phyloP scores from a whole-genome alignment of 2,329 filamentous ascomycete genomes.

The Diaporthe ilicicola region DNA sequence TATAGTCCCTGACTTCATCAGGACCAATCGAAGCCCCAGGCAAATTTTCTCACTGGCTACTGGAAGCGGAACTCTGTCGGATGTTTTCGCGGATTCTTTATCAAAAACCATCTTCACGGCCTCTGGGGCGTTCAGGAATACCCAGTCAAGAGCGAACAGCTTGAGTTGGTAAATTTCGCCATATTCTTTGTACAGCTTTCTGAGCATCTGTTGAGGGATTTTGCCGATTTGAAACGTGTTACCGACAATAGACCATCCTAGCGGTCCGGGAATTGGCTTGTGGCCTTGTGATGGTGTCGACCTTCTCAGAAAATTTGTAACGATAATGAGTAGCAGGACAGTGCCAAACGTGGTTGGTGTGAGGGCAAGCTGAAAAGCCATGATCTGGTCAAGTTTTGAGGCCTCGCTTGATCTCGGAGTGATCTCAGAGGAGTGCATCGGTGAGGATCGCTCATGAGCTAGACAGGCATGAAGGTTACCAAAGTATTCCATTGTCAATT shows the following conservation, averaged over 20 bases:
- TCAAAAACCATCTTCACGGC: background rate
- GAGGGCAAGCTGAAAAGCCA: too few species aligned
- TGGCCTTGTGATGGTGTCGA: too few species aligned
- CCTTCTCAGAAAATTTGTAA: too few species aligned
- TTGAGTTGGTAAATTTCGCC: background rate
- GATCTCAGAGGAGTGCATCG: too few species aligned
- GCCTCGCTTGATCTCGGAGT: too few species aligned
- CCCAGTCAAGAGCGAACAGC: background rate
- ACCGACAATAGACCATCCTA: background rate
- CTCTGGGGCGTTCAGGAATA: background rate
- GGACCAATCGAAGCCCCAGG: background rate
- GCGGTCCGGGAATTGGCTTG: background rate
- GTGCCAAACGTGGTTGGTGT: too few species aligned
- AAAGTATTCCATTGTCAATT: too few species aligned
- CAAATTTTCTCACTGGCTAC: background rate
- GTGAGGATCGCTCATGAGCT: too few species aligned
- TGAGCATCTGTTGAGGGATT: background rate
- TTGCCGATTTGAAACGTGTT: background rate
- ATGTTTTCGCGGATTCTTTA: background rate
- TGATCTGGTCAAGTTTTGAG: too few species aligned
- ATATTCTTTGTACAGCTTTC: background rate
- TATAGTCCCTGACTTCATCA: background rate
- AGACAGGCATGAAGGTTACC: too few species aligned
- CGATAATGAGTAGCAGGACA: too few species aligned
- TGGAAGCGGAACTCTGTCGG: background rate